Conservation (phyloP, 345 rosid genomes). For the Anastatica hierochuntica region DNA sequence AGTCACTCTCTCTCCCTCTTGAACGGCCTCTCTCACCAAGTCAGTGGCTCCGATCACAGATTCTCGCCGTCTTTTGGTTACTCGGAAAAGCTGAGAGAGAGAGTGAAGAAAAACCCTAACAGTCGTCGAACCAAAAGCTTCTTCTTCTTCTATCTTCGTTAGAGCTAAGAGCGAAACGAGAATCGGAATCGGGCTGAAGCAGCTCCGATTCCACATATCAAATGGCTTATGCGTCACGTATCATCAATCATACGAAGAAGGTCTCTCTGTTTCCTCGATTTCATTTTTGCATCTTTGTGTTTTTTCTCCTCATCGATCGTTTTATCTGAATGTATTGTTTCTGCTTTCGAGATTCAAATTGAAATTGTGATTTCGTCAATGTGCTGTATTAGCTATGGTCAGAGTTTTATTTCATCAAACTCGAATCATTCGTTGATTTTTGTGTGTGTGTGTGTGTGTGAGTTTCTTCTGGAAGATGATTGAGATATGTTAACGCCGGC, state of each 20-base stretch:
- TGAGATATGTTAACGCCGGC: slow-evolving; percentile 21
- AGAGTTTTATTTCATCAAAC: neutral
- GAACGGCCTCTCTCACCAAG: no score
- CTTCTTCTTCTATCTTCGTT: no score
- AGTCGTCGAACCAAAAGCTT: no score
- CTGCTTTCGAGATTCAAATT: neutral
- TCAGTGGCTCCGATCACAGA: slow-evolving; percentile 17
- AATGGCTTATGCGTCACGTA: slow-evolving; percentile 53
- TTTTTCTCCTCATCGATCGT: slow-evolving; percentile 5
- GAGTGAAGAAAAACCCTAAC: no score
- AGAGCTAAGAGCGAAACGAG: neutral
- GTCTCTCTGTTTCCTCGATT: slow-evolving; percentile 22
- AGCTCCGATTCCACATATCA: no score
- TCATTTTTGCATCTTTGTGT: no score
- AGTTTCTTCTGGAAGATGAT: no score
- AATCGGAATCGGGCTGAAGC: no score
- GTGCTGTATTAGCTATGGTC: neutral
- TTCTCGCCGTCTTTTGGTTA: slow-evolving; percentile 10
- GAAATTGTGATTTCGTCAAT: neutral
- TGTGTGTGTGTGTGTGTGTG: no score
- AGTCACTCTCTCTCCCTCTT: neutral
- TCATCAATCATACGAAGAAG: slow-evolving; percentile 60
- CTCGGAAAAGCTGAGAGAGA: no score
- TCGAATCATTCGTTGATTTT: neutral
- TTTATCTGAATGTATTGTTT: neutral